phyloP scores from a whole-genome alignment of 2,329 filamentous ascomycete species.

The Cladosporium phlei region DNA sequence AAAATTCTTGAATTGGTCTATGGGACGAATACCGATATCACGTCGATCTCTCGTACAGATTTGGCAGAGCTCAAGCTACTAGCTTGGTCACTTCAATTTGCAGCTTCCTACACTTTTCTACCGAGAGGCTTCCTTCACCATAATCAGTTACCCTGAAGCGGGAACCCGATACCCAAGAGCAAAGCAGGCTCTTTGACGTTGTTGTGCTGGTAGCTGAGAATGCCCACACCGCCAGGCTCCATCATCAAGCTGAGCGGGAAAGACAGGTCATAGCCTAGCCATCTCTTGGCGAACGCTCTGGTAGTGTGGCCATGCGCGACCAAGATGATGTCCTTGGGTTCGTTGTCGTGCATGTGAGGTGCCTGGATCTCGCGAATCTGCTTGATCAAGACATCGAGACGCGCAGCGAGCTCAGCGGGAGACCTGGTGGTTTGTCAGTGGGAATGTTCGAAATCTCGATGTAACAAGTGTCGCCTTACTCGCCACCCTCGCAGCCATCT shows the following conservation, averaged over 20 bases:
- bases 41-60: too few relatives aligned
- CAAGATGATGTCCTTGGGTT: conserved; percentile 62
- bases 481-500: conserved; percentile 81
- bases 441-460: background rate
- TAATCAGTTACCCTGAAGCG: conserved; percentile 22
- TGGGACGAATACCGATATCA: too few relatives aligned
- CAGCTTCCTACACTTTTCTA: too few relatives aligned
- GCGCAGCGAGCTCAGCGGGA: conserved; percentile 62
- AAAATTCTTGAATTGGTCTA: too few relatives aligned
- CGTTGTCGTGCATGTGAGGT: conserved; percentile 39
- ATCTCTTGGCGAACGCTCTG: conserved; percentile 77
- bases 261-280: conserved; percentile 63
- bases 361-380: conserved; percentile 63
- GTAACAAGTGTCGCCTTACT: conserved; percentile 49
- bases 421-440: conserved; percentile 42
- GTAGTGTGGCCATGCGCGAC: conserved; percentile 85
- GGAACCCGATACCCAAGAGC: conserved; percentile 68
- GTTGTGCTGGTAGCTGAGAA: conserved; percentile 77
- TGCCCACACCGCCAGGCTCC: conserved; percentile 79
- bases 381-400: conserved; percentile 67
- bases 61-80: too few relatives aligned
- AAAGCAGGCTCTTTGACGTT: conserved; percentile 75
- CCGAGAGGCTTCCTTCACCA: too few relatives aligned
- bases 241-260: conserved; percentile 69
- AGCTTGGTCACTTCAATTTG: too few relatives aligned